Base-by-base conservation (phyloP, 352 stramenopile species). In the Elongisporangium undulatum region DNA sequence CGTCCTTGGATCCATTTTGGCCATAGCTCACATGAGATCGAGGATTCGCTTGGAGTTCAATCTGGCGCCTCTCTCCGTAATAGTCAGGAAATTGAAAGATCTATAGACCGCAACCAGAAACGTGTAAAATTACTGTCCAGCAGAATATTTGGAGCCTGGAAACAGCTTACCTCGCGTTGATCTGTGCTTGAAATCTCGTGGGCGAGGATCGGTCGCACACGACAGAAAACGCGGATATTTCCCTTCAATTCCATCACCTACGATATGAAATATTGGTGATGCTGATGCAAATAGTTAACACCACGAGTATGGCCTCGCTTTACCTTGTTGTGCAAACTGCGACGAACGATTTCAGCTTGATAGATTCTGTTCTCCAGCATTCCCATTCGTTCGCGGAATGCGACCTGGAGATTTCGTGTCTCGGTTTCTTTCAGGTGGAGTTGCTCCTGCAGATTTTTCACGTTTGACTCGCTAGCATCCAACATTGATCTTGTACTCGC, bases 161-260 rank as follows among this genome's bases (percentile, higher is more conserved):
- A 15, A 2, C 13, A 41, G 13, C 29, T 4, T 41, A 41, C 29
- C 29, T 41, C 29, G 9, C 29, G 29, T 41, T 41, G 29, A 41
- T 41, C 29, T 41, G 29, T 41, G 29, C 8, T 41, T 15, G 29
- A 41, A 15, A 66, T 39, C 67, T 98, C 94, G 22, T 81, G 70
- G 0, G 60, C 51, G 26, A 98, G 69, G 21, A 95, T 64, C 38
- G 97, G 97, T 10, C 96, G 81, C 1, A 99, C 93, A 22, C 96
- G 89, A 45, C 97, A 97, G 71, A 98, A 98, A 0, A 98, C 95
- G 8, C 96, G 86, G 59, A 99, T 98, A 67, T 98, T 99, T 20
- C 96, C 96, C 71, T 97, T 98, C 4, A 99, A 68, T 64, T 98
- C 91, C 88, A 98, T 98, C 4, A 98, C 87, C 83, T 92, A 59